Evolutionary conservation across 1,284 basidiomycete species (phyloP).

Genomic region (Wolfiporia cocos): DNA sequence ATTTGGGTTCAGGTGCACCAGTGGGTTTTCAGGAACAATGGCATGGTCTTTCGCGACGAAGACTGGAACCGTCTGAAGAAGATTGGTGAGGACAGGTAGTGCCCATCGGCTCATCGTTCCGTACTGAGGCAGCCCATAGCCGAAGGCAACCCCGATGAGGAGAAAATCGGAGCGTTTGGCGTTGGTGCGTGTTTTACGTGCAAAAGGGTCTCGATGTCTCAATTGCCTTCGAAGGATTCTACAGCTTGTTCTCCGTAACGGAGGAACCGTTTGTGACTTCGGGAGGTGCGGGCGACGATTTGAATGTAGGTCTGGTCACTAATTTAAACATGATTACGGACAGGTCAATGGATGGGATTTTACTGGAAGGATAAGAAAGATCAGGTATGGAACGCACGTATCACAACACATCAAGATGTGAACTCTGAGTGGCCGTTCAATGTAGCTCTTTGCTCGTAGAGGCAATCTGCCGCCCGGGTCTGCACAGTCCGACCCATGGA

Average conservation of each 20-base stretch:
- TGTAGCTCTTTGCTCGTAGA: slow-evolving; percentile 70
- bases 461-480: slow-evolving; percentile 51
- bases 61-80: slow-evolving; percentile 90
- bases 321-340: neutral
- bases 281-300: slow-evolving; percentile 58
- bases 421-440: neutral
- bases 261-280: slow-evolving; percentile 93
- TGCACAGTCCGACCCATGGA: slow-evolving; percentile 54
- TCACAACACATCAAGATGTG: too few species aligned
- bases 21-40: slow-evolving; percentile 88
- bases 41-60: slow-evolving; percentile 72
- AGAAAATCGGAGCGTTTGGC: slow-evolving; percentile 84
- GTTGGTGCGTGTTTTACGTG: slow-evolving; percentile 47
- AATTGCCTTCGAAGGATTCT: slow-evolving; percentile 50
- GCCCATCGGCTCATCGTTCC: slow-evolving; percentile 2
- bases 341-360: slow-evolving; percentile 91
- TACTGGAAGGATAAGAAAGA: slow-evolving; percentile 95
- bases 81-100: slow-evolving; percentile 54
- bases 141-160: slow-evolving; percentile 81
- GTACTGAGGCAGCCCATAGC: slow-evolving; percentile 35
- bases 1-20: slow-evolving; percentile 61
- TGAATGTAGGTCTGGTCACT: too few species aligned
- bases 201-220: neutral
- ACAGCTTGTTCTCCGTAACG: slow-evolving; percentile 79
- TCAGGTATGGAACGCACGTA: slow-evolving; percentile 37